These are phyloP conservation scores for Komagataella populi DNA, from an alignment of 805 yeast species.

Conservation along the genomic window DNA sequence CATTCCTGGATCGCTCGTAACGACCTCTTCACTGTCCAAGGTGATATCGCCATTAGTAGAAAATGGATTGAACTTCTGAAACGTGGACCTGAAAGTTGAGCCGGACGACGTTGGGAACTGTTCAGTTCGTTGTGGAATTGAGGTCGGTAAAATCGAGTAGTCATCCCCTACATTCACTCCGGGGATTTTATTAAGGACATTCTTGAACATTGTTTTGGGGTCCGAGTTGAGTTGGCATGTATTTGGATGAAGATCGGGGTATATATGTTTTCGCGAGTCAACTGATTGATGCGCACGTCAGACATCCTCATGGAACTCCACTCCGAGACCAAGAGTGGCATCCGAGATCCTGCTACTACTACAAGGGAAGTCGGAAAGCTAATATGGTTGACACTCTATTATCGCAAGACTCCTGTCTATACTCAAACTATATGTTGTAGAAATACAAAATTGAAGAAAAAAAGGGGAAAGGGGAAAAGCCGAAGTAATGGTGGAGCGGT, in stretches of 20 bases:
- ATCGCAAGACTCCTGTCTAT: not conserved
- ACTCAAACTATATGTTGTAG: not conserved
- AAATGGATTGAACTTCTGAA: slow-evolving; percentile 5
- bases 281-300: not conserved
- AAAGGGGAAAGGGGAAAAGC: not conserved
- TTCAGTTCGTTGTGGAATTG: not conserved
- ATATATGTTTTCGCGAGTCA: not conserved
- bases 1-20: slow-evolving; percentile 29
- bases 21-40: slow-evolving; percentile 9
- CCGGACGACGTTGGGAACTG: not conserved
- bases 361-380: not conserved
- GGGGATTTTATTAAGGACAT: not conserved
- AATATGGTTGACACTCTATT: not conserved
- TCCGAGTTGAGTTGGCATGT: not conserved
- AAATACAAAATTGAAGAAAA: not conserved
- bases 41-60: slow-evolving; percentile 2
- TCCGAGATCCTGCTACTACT: not conserved
- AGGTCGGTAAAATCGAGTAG: not conserved
- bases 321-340: not conserved
- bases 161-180: not conserved
- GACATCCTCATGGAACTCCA: not conserved
- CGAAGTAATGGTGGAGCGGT: not conserved
- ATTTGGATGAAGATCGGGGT: not conserved
- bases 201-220: not conserved
- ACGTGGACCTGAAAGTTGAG: slow-evolving; percentile 1